Percentiles rank a stretch among this genome's conserved stretches.
phyloP scores from a whole-genome alignment of 2,329 filamentous ascomycete genomes.

The Madurella mycetomatis region DNA sequence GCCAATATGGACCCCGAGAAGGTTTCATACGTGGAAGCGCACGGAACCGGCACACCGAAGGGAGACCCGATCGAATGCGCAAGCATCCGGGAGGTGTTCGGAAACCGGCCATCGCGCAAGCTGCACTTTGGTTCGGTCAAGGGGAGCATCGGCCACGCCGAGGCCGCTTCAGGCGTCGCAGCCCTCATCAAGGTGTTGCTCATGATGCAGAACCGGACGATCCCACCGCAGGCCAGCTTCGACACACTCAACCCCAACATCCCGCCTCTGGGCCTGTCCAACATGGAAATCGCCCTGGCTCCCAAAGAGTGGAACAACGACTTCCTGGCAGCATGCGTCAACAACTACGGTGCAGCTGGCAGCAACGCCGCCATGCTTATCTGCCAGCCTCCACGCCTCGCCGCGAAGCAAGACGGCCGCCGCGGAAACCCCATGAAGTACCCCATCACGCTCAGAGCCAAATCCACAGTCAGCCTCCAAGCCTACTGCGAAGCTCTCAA shows the following conservation, averaged over 20 bases:
- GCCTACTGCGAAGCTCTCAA: background rate
- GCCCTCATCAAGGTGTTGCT: constrained; percentile 32
- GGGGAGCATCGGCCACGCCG: constrained; percentile 33
- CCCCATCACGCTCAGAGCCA: background rate
- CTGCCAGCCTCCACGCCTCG: background rate
- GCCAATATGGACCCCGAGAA: constrained; percentile 24
- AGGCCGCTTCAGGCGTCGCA: constrained; percentile 31
- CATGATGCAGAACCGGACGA: constrained; percentile 26
- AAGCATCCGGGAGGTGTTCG: constrained; percentile 28
- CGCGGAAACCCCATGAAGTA: background rate
- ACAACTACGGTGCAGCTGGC: constrained; percentile 36
- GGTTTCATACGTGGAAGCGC: constrained; percentile 35
- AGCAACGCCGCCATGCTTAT: constrained; percentile 29
- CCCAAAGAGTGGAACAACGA: too few species aligned
- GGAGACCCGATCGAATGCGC: background rate
- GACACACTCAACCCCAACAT: constrained; percentile 27
- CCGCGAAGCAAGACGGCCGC: background rate
- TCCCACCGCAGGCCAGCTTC: constrained; percentile 34
- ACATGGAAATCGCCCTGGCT: constrained; percentile 23
- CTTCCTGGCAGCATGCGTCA: constrained; percentile 21
- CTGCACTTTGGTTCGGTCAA: constrained; percentile 32
- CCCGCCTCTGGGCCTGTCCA: constrained; percentile 4
- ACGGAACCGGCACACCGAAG: constrained; percentile 40
- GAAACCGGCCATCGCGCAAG: constrained; percentile 25
- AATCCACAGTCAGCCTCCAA: background rate